A percentile compares a stretch with the other conserved stretches of the same genome.
Evolutionary conservation across 805 yeast species (phyloP).

Genomic region (Zygosaccharomyces siamensis): DNA sequence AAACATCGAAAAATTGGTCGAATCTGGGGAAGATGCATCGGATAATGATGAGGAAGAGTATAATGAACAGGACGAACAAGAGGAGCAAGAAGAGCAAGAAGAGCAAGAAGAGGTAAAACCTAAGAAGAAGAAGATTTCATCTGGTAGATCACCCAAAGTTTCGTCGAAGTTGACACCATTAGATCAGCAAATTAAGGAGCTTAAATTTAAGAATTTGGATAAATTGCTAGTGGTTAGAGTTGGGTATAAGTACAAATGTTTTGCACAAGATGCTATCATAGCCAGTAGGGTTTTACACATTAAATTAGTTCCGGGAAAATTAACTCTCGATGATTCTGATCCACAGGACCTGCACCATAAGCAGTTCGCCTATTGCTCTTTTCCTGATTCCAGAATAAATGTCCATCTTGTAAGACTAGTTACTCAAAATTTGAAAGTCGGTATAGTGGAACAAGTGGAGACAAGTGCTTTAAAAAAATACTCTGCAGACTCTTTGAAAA

Average conservation of each 20-base stretch:
- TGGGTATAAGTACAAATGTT: constrained; percentile 87
- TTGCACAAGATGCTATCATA: constrained; percentile 73
- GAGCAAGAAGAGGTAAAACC: constrained; percentile 3
- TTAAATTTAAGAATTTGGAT: constrained; percentile 58
- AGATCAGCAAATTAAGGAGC: constrained; percentile 67
- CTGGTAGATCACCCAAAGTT: neutral
- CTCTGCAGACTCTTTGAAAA: constrained; percentile 39
- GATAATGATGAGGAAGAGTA: neutral
- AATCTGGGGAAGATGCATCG: neutral
- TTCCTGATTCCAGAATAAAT: constrained; percentile 73
- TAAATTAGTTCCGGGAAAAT: constrained; percentile 66
- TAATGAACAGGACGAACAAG: neutral
- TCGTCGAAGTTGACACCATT: constrained; percentile 55
- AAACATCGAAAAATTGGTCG: neutral
- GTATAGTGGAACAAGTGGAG: constrained; percentile 81
- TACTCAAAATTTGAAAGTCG: constrained; percentile 71
- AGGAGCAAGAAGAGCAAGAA: constrained; percentile 6
- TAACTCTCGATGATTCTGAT: constrained; percentile 47
- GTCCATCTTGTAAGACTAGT: constrained; percentile 72
- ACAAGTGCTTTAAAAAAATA: constrained; percentile 65
- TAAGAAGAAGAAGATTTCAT: constrained; percentile 1
- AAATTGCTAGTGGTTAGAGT: constrained; percentile 78
- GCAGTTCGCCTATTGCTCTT: constrained; percentile 75
- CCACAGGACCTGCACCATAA: constrained; percentile 47
- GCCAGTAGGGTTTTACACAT: constrained; percentile 66